phyloP scores from a whole-genome alignment of 2,329 filamentous ascomycete species.

The Tolypocladium sp. region DNA sequence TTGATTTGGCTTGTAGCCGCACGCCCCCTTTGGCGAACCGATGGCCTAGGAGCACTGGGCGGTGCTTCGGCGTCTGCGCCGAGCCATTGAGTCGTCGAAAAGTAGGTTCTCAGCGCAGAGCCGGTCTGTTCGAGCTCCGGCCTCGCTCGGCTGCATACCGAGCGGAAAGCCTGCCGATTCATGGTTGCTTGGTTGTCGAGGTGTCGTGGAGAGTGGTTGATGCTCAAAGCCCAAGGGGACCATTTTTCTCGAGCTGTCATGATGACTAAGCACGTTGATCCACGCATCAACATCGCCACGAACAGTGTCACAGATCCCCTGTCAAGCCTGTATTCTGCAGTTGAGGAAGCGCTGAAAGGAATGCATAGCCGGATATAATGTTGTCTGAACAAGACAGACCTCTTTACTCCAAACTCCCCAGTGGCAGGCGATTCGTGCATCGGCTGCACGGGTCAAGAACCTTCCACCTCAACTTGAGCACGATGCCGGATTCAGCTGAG shows the following conservation, averaged over 20 bases:
- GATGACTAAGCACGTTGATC: neutral
- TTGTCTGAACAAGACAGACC: neutral
- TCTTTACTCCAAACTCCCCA: slow-evolving; percentile 4
- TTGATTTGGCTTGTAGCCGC: slow-evolving; percentile 25
- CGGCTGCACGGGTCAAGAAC: neutral
- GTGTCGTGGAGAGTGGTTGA: neutral
- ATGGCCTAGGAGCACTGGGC: slow-evolving; percentile 10
- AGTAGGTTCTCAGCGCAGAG: slow-evolving; percentile 20
- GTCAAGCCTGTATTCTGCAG: neutral
- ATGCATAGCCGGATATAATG: neutral
- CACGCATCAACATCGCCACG: neutral
- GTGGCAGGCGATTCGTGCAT: neutral
- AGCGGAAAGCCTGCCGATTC: slow-evolving; percentile 28
- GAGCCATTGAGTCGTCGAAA: slow-evolving; percentile 27
- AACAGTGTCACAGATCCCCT: neutral
- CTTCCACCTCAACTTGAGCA: neutral
- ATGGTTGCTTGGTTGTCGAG: slow-evolving; percentile 15
- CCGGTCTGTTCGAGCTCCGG: slow-evolving; percentile 22
- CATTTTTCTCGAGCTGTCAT: neutral
- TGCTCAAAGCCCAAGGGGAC: neutral
- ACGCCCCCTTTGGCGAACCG: slow-evolving; percentile 19
- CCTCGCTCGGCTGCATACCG: slow-evolving; percentile 24
- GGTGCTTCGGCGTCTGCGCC: slow-evolving; percentile 16
- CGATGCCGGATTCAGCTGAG: neutral
- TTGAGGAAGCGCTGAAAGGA: no score